phyloP scores from a whole-genome alignment of 2,329 filamentous ascomycete species.

The Orbilia brochopaga region DNA sequence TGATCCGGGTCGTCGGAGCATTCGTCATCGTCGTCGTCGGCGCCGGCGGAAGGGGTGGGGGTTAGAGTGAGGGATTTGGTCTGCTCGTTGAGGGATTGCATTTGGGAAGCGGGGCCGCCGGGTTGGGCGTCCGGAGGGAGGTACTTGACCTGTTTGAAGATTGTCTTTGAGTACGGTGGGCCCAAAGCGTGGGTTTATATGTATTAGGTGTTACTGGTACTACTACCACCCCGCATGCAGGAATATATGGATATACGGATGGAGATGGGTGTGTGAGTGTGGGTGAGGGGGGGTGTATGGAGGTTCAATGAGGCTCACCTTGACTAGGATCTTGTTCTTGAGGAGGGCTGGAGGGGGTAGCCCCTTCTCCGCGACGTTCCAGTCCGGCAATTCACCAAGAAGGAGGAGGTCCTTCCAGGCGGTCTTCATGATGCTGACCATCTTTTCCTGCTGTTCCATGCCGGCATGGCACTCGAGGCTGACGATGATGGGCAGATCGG shows the following conservation, averaged over 20 bases:
- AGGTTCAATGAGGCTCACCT: constrained; percentile 62
- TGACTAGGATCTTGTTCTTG: constrained; percentile 79
- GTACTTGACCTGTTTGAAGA: constrained; percentile 54
- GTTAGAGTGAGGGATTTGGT: constrained; percentile 26
- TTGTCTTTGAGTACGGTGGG: constrained; percentile 47
- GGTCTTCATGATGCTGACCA: constrained; percentile 92
- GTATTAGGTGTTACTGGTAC: constrained; percentile 34
- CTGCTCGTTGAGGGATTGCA: constrained; percentile 29
- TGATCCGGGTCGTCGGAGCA: constrained; percentile 17
- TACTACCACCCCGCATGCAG: neutral
- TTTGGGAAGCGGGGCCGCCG: constrained; percentile 11
- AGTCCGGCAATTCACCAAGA: constrained; percentile 65
- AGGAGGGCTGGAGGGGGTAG: constrained; percentile 76
- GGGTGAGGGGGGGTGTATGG: neutral
- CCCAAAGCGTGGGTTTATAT: constrained; percentile 21
- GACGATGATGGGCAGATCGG: constrained; percentile 80
- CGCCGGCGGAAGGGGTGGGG: neutral
- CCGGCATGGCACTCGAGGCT: constrained; percentile 90
- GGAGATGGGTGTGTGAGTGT: neutral
- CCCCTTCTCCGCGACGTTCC: constrained; percentile 54
- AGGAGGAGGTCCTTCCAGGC: constrained; percentile 80
- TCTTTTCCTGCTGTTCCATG: constrained; percentile 80
- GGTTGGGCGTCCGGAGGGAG: constrained; percentile 50
- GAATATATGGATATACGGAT: too few relatives aligned
- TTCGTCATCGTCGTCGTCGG: constrained; percentile 20